A percentile compares a stretch with the other conserved stretches of the same genome.
These are phyloP conservation scores for Nadsonia starkeyi-henricii DNA, from an alignment of 1,139 yeast species.

Conservation along the genomic window DNA sequence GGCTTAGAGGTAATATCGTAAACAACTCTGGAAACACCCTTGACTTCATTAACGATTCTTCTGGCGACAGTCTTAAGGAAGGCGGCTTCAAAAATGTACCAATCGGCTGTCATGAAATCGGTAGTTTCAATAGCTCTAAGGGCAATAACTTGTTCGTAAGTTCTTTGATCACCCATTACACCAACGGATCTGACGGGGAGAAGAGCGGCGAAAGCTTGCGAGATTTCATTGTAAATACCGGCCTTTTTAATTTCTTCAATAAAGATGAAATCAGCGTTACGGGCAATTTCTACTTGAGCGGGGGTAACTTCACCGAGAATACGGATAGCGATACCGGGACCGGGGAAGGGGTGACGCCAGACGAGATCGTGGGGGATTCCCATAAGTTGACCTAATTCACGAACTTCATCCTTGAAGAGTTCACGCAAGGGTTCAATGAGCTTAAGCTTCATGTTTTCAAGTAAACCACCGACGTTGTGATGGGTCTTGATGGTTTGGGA, in stretches of 20 bases:
- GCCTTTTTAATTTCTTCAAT: constrained; percentile 90
- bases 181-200: constrained; percentile 97
- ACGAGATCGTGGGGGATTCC: constrained; percentile 95
- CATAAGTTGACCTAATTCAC: constrained; percentile 84
- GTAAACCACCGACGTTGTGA: constrained; percentile 96
- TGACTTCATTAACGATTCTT: constrained; percentile 95
- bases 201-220: constrained; percentile 95
- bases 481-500: constrained; percentile 98
- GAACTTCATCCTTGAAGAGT: constrained; percentile 96
- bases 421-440: constrained; percentile 97
- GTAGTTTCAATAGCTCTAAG: constrained; percentile 94
- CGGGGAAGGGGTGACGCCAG: constrained; percentile 99
- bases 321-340: constrained; percentile 98
- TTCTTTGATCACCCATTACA: constrained; percentile 99
- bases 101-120: constrained; percentile 99
- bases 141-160: constrained; percentile 97
- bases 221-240: constrained; percentile 81
- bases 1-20: constrained; percentile 98
- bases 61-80: constrained; percentile 89
- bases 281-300: constrained; percentile 86
- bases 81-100: constrained; percentile 87
- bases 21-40: constrained; percentile 97
- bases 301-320: constrained; percentile 93
- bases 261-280: constrained; percentile 92
- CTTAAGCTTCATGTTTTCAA: constrained; percentile 96